Evolutionary conservation across 2,329 filamentous ascomycete genomes (phyloP), one percentile per base, ranked within the genome.

Genomic region (Pseudogymnoascus pannorum): DNA sequence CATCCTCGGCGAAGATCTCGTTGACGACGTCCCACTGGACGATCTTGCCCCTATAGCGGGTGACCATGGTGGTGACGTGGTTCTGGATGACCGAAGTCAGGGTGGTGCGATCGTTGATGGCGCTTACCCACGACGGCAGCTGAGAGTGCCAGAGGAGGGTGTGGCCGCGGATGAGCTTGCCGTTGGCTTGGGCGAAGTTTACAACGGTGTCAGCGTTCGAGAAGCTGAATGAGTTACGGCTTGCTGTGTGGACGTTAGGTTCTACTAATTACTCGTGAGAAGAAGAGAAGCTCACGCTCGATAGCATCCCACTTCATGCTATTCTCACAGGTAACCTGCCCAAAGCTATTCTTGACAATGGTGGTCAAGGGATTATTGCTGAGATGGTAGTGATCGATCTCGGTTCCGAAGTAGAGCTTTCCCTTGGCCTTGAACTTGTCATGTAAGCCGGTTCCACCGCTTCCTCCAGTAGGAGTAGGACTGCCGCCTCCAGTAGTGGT

Each of bases 221-320:
- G 67, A 85, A 86, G 65, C 75, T 83, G 78, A 85, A 89, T 1
- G 66, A 69, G 64, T 78, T 79, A 63, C 76, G 75, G 31, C 69
- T 69, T n/a, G 68, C 64, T 58, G 44, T 36, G 22, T 26, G 42
- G 6, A 48, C 8, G 5, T 64, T 26, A 48, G 20, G 12, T n/a
- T n/a, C 22, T 24, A 24, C 42, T 26, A 26, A 24, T 48, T 48
- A 48, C 5, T 24, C 20, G 5, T 2, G 9, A 35, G 8, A 18
- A 48, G 29, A 61, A 18, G 16, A 38, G 20, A 60, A 42, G 24
- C 60, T 48, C 69, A 60, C 70, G 69, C 71, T 87, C 76, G n/a
- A 77, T 77, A 31, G 79, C 75, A 66, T 87, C 83, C 85, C 85
- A 89, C 74, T 89, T 88, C 81, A 87, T 86, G 70, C 78, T 83